These are phyloP conservation scores for Arthroderma uncinatum DNA, from an alignment of 2,329 filamentous ascomycete genomes.

Conservation along the genomic window DNA sequence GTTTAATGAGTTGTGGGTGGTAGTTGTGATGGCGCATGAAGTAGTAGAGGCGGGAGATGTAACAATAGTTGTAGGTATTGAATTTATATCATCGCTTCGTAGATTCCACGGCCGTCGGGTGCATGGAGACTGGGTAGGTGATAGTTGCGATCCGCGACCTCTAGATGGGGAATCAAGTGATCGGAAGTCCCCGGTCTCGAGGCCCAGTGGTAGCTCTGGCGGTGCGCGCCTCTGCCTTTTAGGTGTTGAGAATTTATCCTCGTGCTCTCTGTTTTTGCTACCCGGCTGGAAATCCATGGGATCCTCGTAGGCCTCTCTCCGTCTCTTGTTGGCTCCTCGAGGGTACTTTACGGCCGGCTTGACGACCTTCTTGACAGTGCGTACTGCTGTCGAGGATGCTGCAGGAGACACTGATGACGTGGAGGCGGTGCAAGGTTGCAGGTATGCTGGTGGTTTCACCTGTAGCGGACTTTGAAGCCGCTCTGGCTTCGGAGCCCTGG, in stretches of 20 bases:
- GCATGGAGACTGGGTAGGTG: constrained; percentile 22
- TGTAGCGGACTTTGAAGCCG: constrained; percentile 33
- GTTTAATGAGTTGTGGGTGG: background rate
- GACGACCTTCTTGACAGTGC: constrained; percentile 23
- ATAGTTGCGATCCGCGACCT: constrained; percentile 13
- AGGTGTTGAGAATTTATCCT: constrained; percentile 31
- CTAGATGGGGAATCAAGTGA: constrained; percentile 23
- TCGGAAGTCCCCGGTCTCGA: constrained; percentile 35
- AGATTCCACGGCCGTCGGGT: constrained; percentile 12
- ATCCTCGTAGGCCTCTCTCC: constrained; percentile 30
- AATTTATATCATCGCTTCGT: constrained; percentile 14
- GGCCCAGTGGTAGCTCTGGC: constrained; percentile 35
- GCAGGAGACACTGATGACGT: background rate
- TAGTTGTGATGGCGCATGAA: background rate
- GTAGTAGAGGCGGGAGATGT: background rate
- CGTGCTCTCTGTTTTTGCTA: background rate
- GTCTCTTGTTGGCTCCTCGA: constrained; percentile 13
- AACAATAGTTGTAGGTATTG: background rate
- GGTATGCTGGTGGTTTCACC: constrained; percentile 20
- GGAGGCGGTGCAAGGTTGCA: constrained; percentile 3
- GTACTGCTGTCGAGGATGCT: constrained; percentile 10
- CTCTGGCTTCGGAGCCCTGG: constrained; percentile 22
- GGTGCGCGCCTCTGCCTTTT: constrained; percentile 36
- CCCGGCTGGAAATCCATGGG: constrained; percentile 10
- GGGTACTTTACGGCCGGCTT: constrained; percentile 17